Percentiles rank a stretch among this genome's conserved stretches.
Conservation (phyloP, 2,329 filamentous ascomycete species). For the Ophiostoma tasmaniense region DNA sequence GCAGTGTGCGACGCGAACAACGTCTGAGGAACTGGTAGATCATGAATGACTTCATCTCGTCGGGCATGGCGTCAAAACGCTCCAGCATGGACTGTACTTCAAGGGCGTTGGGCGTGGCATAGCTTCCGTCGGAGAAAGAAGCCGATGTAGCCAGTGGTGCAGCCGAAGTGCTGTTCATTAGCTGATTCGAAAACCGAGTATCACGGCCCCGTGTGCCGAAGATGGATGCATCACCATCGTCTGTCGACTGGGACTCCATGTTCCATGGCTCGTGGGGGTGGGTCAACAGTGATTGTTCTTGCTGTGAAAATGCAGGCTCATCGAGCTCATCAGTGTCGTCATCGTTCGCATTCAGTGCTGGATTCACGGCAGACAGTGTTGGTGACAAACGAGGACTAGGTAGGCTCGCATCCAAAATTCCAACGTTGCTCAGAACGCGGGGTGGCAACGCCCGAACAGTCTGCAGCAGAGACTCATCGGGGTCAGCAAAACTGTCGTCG, state of each 20-base stretch:
- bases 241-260: constrained; percentile 36
- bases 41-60: constrained; percentile 87
- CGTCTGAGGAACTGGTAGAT: constrained; percentile 92
- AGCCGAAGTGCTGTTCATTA: background rate
- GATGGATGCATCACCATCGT: constrained; percentile 23
- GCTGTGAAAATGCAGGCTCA: constrained; percentile 29
- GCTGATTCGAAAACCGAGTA: background rate
- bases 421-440: constrained; percentile 57
- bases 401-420: constrained; percentile 79
- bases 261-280: constrained; percentile 25
- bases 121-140: background rate
- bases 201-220: background rate
- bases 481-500: constrained; percentile 53
- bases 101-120: constrained; percentile 33
- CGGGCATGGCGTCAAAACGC: constrained; percentile 82
- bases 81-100: constrained; percentile 83
- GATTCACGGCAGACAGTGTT: constrained; percentile 64
- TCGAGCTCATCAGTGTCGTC: constrained; percentile 39
- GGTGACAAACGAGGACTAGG: constrained; percentile 93
- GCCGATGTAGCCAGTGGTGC: background rate
- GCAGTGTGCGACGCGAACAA: constrained; percentile 79
- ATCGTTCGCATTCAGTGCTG: constrained; percentile 34
- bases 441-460: constrained; percentile 39
- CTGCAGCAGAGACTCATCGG: constrained; percentile 41
- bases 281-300: constrained; percentile 29